These are phyloP conservation scores for Trichocladium antarcticum DNA, from an alignment of 495 filamentous ascomycete species.

Conservation along the genomic window DNA sequence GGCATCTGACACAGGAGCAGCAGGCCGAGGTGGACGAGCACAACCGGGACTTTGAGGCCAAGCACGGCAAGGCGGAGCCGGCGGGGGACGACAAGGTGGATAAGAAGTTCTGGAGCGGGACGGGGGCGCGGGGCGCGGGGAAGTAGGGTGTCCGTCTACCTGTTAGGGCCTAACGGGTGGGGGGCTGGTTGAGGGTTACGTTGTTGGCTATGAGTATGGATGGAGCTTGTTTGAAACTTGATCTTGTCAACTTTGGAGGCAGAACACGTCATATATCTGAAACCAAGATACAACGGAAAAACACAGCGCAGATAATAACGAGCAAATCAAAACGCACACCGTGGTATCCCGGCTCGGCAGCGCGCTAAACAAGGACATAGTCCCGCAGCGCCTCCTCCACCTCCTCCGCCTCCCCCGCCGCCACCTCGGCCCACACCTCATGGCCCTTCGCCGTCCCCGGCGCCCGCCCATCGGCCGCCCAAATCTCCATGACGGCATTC, in stretches of 20 bases:
- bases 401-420: not conserved
- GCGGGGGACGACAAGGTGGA: constrained; percentile 39
- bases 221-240: too few species aligned
- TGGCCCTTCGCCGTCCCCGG: constrained; percentile 9
- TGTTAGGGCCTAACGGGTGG: too few species aligned
- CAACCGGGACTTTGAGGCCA: constrained; percentile 41
- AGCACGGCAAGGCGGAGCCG: constrained; percentile 31
- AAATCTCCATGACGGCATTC: constrained; percentile 35
- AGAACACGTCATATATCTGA: too few species aligned
- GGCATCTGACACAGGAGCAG: constrained; percentile 36
- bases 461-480: constrained; percentile 30
- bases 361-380: constrained; percentile 17
- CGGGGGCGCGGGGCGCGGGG: not conserved
- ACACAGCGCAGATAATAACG: not conserved
- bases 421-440: constrained; percentile 12
- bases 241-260: too few species aligned
- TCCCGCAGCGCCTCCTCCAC: constrained; percentile 7
- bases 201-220: too few species aligned
- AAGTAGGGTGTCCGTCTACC: not conserved
- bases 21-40: constrained; percentile 41
- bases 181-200: too few species aligned
- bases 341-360: too few species aligned
- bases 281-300: too few species aligned
- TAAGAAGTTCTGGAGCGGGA: constrained; percentile 37
- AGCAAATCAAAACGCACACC: not conserved